Base-by-base conservation (phyloP, 2,329 filamentous ascomycete species). In the Aurifilum marmelostoma region DNA sequence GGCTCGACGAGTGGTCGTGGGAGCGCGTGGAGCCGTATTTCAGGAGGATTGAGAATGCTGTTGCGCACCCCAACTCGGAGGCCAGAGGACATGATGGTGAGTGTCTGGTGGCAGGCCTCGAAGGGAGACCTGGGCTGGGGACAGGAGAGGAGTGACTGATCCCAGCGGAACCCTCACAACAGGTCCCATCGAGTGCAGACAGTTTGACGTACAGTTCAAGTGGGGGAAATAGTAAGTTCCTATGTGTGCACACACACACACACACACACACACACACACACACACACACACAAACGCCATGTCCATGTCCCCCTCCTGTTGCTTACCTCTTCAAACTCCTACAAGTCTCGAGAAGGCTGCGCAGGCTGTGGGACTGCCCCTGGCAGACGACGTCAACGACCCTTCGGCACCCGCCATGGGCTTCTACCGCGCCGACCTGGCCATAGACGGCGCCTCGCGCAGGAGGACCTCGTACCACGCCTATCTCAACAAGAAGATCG, bases 11-110 rank as follows among this genome's bases (percentile, higher is more conserved):
- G n/a, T 80, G 79, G 79, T 69, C 71, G 21, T 80, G 75, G 72
- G 73, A 76, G 2, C 71, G 74, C 34, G 75, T 80, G 8, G 76
- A 77, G 69, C 78, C 78, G 9, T 77, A 75, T 61, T 80, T 79
- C 24, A 69, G 67, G 9, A 75, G 70, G 54, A 73, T 74, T 3
- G 79, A 80, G 69, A 75, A 75, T 34, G 73, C 73, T 2, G 47
- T 72, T n/a, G 69, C 54, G 0, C 71, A 70, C 37, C 72, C 71
- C 1, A 60, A 29, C 9, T 68, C 72, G 21, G 71, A 52, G 74
- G 59, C 39, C 11, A 43, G 76, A 16, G 76, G 76, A 6, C 75
- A 77, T 56, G 63, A 73, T 24, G 77, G 75, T 74, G 61, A 43
- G 39, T 47, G 43, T 47, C 7, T 47, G 21, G 43, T 18, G n/a